phyloP scores from a whole-genome alignment of 2,329 filamentous ascomycete species.

The Claviceps cyperi region DNA sequence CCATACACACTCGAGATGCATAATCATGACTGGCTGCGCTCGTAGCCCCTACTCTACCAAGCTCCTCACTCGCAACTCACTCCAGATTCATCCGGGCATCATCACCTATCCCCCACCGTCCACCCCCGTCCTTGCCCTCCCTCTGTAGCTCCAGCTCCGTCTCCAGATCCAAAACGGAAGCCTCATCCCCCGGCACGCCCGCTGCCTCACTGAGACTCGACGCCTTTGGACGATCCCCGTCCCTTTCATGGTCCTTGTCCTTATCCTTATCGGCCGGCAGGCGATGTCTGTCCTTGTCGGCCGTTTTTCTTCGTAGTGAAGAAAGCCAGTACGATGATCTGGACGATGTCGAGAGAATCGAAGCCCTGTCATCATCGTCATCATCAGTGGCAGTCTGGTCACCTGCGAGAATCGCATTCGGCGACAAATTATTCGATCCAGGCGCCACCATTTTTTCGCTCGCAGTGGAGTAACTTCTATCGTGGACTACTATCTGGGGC shows the following conservation, averaged over 20 bases:
- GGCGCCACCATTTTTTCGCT: constrained; percentile 22
- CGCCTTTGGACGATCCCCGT: constrained; percentile 18
- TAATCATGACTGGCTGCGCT: too few relatives aligned
- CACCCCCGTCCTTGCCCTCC: constrained; percentile 37
- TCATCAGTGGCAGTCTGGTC: constrained; percentile 15
- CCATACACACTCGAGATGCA: too few relatives aligned
- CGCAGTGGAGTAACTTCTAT: constrained; percentile 20
- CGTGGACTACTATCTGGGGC: constrained; percentile 6
- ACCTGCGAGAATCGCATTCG: not conserved
- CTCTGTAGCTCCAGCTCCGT: constrained; percentile 39
- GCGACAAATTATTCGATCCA: too few relatives aligned
- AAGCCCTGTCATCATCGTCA: constrained; percentile 29
- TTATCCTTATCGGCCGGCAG: constrained; percentile 13
- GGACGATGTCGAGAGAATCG: constrained; percentile 34
- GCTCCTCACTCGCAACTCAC: constrained; percentile 28
- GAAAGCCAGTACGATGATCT: constrained; percentile 29
- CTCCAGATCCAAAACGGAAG: constrained; percentile 26
- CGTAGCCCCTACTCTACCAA: too few relatives aligned
- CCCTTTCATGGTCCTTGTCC: too few relatives aligned
- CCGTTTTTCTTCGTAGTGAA: constrained; percentile 24
- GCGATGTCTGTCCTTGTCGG: constrained; percentile 22
- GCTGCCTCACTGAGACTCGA: constrained; percentile 30
- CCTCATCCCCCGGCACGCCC: constrained; percentile 23
- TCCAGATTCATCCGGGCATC: constrained; percentile 75
- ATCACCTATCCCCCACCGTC: constrained; percentile 66